phyloP scores from a whole-genome alignment of 1,284 basidiomycete species.

The Rhodotorula sp. region DNA sequence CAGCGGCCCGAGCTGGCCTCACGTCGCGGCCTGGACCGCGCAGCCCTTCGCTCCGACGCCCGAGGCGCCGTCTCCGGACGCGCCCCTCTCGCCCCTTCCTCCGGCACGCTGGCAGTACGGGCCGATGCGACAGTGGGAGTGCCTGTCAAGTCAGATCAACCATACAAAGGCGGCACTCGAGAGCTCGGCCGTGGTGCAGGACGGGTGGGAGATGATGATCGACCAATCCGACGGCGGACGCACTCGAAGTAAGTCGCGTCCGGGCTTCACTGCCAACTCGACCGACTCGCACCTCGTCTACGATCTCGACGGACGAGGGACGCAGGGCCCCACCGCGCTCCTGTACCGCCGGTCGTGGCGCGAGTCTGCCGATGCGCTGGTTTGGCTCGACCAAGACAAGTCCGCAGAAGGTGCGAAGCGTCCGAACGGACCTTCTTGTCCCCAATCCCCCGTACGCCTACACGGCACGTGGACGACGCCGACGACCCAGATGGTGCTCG shows the following conservation, averaged over 20 bases:
- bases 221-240: constrained; percentile 5
- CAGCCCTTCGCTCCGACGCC: neutral
- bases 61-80: neutral
- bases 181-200: neutral
- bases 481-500: constrained; percentile 7
- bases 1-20: constrained; percentile 5
- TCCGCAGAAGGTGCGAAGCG: neutral
- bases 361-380: neutral
- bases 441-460: neutral
- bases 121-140: neutral
- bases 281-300: constrained; percentile 3
- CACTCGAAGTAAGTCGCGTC: neutral
- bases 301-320: neutral
- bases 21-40: neutral
- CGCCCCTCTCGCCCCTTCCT: neutral
- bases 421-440: neutral
- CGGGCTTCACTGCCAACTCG: neutral
- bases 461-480: neutral
- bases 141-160: constrained; percentile 5
- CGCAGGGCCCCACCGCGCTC: constrained; percentile 1
- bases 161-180: neutral
- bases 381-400: constrained; percentile 5
- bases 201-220: neutral
- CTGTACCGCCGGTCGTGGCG: constrained; percentile 7
- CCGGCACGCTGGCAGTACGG: constrained; percentile 5